Evolutionary conservation across 2,329 filamentous ascomycete genomes (phyloP).

Genomic region (Alternaria metachromatica): DNA sequence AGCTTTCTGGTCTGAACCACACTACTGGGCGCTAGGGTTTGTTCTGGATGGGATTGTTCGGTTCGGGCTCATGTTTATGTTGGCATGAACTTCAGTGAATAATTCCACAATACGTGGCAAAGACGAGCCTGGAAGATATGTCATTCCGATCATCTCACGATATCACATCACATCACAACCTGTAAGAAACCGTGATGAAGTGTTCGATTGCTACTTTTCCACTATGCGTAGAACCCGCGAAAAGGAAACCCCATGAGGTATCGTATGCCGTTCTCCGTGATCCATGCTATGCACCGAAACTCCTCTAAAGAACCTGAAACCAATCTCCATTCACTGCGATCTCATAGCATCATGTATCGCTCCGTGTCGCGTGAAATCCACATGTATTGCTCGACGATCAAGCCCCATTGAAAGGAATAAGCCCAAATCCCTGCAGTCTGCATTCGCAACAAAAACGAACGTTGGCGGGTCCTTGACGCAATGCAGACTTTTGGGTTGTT

Average conservation of each 20-base stretch:
- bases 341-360: background rate
- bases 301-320: background rate
- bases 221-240: background rate
- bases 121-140: rapidly evolving
- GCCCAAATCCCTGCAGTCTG: background rate
- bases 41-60: background rate
- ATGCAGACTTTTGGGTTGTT: background rate
- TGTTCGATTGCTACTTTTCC: background rate
- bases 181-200: background rate
- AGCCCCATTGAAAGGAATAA: background rate
- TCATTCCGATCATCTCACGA: background rate
- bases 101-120: background rate
- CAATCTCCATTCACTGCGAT: background rate
- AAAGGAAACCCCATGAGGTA: constrained; percentile 2
- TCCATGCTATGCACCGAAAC: constrained; percentile 4
- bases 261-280: constrained; percentile 5
- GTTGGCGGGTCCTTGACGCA: background rate
- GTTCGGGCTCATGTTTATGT: background rate
- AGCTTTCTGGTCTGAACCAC: rapidly evolving
- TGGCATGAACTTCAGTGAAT: background rate
- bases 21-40: background rate
- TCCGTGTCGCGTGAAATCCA: background rate
- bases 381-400: background rate
- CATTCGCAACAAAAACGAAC: background rate
- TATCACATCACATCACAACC: background rate